Evolutionary conservation across 139 green algal species (phyloP).

Genomic region (Limnomonas spitsbergensis): DNA sequence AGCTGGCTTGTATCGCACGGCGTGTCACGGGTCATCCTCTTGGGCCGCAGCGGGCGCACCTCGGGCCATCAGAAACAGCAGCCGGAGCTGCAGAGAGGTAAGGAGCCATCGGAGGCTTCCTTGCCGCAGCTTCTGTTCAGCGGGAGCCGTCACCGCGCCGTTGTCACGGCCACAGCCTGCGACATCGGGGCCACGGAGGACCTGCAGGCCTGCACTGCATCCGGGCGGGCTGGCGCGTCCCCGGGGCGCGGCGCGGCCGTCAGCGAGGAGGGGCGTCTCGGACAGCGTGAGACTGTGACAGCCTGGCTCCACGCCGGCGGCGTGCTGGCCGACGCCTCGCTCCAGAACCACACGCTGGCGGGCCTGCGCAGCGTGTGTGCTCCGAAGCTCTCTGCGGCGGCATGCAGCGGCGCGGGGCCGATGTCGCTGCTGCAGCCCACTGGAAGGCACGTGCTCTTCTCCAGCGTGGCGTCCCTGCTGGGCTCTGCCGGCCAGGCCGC

Average conservation of each 20-base stretch:
- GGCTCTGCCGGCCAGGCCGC: conserved; percentile 73
- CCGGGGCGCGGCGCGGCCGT: background rate
- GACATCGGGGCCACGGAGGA: background rate
- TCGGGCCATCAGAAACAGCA: background rate
- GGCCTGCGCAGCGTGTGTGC: conserved; percentile 40
- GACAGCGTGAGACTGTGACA: background rate
- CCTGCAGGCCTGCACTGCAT: background rate
- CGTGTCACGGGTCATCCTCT: conserved; percentile 41
- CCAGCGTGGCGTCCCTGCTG: conserved; percentile 69
- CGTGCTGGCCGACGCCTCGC: conserved; percentile 49
- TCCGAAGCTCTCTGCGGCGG: conserved; percentile 44
- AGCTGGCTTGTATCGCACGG: conserved; percentile 49
- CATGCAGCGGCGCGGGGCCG: background rate
- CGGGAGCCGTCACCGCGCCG: background rate
- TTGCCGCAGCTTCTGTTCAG: background rate
- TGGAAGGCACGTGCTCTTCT: conserved; percentile 60
- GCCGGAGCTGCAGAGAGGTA: background rate
- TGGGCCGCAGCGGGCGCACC: conserved; percentile 45
- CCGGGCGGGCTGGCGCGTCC: background rate
- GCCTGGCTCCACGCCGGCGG: conserved; percentile 54
- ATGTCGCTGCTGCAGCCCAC: conserved; percentile 27
- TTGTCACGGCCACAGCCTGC: conserved; percentile 3
- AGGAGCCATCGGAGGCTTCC: no score
- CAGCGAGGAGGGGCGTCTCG: background rate
- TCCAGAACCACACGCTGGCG: conserved; percentile 34